phyloP scores from a whole-genome alignment of 31 red algal genomes.

The Odonthalia washingtoniensis region DNA sequence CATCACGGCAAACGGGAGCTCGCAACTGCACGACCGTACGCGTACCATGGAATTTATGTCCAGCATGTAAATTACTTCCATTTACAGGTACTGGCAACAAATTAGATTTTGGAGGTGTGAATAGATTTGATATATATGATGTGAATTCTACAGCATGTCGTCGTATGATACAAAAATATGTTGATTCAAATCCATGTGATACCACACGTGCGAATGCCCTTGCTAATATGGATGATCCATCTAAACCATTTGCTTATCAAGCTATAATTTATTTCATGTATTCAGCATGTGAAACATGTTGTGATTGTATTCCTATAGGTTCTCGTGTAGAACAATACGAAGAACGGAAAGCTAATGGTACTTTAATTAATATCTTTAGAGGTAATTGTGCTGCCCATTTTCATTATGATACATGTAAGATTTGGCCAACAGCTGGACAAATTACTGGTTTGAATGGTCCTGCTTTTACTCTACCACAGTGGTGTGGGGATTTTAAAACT shows the following conservation, averaged over 20 bases:
- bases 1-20: not conserved
- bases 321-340: constrained; percentile 42
- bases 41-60: constrained; percentile 20
- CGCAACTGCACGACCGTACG: not conserved
- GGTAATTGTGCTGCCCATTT: constrained; percentile 76
- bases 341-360: constrained; percentile 17
- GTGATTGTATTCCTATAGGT: constrained; percentile 70
- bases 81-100: constrained; percentile 3
- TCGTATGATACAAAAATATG: constrained; percentile 46
- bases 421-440: constrained; percentile 36
- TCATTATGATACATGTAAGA: constrained; percentile 67
- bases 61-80: constrained; percentile 25
- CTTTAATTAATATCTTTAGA: constrained; percentile 43
- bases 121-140: constrained; percentile 54
- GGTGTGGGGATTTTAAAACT: not conserved
- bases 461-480: not conserved
- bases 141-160: constrained; percentile 33
- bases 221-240: not conserved
- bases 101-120: constrained; percentile 11
- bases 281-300: constrained; percentile 75
- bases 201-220: constrained; percentile 45
- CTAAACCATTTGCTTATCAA: constrained; percentile 7
- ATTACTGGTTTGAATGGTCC: not conserved
- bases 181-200: constrained; percentile 58
- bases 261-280: constrained; percentile 75